Percentiles rank a stretch among this genome's conserved stretches.
These are phyloP conservation scores for Alnus glutinosa DNA, from an alignment of 306 rosid genomes.

Conservation along the genomic window DNA sequence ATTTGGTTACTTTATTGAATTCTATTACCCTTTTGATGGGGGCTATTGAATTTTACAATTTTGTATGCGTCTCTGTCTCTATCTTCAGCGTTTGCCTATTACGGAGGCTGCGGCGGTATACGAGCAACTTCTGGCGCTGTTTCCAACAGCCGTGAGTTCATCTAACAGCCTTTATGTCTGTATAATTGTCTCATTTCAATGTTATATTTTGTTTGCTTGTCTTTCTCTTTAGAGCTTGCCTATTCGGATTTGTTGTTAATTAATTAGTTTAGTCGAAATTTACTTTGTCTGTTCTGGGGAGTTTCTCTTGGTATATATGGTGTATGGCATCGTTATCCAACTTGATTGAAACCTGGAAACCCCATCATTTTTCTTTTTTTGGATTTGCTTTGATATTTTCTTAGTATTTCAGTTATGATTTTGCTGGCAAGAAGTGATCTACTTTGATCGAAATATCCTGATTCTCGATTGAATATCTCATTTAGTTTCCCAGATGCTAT, in stretches of 20 bases:
- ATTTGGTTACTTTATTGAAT: neutral
- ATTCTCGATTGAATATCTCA: neutral
- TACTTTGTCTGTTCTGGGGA: neutral
- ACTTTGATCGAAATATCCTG: neutral
- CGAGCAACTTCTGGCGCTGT: slow-evolving; percentile 76
- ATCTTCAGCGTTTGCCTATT: slow-evolving; percentile 71
- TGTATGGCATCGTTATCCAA: neutral
- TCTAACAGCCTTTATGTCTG: slow-evolving; percentile 15
- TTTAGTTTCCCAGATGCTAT: neutral
- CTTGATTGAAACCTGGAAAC: neutral
- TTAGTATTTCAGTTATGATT: neutral
- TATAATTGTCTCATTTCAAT: slow-evolving; percentile 5
- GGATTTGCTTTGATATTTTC: neutral
- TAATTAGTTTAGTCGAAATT: neutral
- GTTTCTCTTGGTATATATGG: neutral
- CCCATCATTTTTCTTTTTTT: neutral
- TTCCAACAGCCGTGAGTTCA: slow-evolving; percentile 84
- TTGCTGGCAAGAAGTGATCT: neutral
- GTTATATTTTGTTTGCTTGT: neutral
- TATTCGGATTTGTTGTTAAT: neutral
- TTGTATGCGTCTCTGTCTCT: neutral
- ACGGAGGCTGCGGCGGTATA: slow-evolving; percentile 80
- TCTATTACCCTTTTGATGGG: neutral
- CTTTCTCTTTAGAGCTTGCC: neutral
- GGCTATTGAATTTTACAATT: slow-evolving; percentile 7